phyloP scores from a whole-genome alignment of 805 yeast genomes.

The Dipodascopsis tothii region DNA sequence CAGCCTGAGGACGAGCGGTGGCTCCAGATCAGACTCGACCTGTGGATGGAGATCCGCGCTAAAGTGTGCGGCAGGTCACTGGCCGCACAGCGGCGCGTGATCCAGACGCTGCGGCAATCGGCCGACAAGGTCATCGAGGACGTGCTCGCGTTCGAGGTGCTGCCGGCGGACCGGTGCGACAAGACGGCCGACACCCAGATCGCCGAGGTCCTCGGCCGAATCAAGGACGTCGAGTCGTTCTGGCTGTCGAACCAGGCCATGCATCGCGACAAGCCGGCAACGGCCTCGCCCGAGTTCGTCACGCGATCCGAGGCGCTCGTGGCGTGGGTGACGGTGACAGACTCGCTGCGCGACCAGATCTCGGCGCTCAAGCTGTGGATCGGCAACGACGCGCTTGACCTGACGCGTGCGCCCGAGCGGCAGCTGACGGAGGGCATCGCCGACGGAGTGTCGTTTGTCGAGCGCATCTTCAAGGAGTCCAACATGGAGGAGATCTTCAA shows the following conservation, averaged over 20 bases:
- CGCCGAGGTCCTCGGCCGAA: slow-evolving; percentile 47
- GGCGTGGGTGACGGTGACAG: slow-evolving; percentile 75
- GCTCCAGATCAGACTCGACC: slow-evolving; percentile 31
- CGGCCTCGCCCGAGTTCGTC: slow-evolving; percentile 56
- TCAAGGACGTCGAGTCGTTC: slow-evolving; percentile 59
- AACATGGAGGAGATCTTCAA: slow-evolving; percentile 50
- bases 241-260: slow-evolving; percentile 78
- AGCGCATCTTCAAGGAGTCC: slow-evolving; percentile 62
- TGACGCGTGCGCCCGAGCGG: slow-evolving; percentile 36
- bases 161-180: slow-evolving; percentile 33
- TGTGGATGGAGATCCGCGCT: slow-evolving; percentile 85
- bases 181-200: slow-evolving; percentile 41
- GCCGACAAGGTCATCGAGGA: slow-evolving; percentile 69
- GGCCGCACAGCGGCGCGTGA: slow-evolving; percentile 65
- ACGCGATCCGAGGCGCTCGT: slow-evolving; percentile 65
- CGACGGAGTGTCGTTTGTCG: slow-evolving; percentile 70
- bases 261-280: slow-evolving; percentile 67
- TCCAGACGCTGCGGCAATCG: slow-evolving; percentile 59
- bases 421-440: slow-evolving; percentile 37
- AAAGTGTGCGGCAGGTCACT: slow-evolving; percentile 72
- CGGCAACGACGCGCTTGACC: slow-evolving; percentile 71
- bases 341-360: slow-evolving; percentile 57
- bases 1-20: slow-evolving; percentile 44
- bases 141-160: slow-evolving; percentile 54
- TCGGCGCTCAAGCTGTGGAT: slow-evolving; percentile 67